Percentiles rank a stretch among this genome's conserved stretches.
phyloP scores from a whole-genome alignment of 2,329 filamentous ascomycete genomes.

The Bipolaris zeicola region DNA sequence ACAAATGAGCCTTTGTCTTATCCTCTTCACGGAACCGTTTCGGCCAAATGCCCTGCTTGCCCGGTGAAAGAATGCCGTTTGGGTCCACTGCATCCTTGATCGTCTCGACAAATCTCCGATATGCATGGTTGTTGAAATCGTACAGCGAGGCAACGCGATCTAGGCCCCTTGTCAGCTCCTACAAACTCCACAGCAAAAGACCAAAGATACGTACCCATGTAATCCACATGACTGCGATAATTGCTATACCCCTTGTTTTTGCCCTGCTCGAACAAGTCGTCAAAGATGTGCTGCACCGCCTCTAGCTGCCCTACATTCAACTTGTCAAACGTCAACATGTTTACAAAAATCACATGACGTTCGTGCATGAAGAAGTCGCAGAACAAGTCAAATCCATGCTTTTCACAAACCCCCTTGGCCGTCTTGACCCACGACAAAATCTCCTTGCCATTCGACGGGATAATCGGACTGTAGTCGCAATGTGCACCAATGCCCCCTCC shows the following conservation, averaged over 20 bases:
- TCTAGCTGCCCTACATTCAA: constrained; percentile 48
- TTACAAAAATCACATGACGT: constrained; percentile 54
- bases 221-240: constrained; percentile 38
- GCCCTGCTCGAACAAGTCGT: constrained; percentile 34
- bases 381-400: constrained; percentile 52
- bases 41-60: constrained; percentile 43
- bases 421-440: constrained; percentile 52
- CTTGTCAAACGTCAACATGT: constrained; percentile 58
- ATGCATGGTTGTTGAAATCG: constrained; percentile 42
- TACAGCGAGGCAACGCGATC: constrained; percentile 40
- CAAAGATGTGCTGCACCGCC: constrained; percentile 41
- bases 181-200: not conserved
- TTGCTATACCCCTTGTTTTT: constrained; percentile 41
- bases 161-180: not conserved
- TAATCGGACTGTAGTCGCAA: constrained; percentile 42
- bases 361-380: constrained; percentile 59
- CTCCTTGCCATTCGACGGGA: constrained; percentile 44
- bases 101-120: constrained; percentile 39
- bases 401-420: constrained; percentile 52
- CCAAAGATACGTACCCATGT: constrained; percentile 32
- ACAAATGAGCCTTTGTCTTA: constrained; percentile 32
- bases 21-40: constrained; percentile 31
- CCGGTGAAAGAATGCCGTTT: constrained; percentile 40
- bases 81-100: constrained; percentile 43
- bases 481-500: constrained; percentile 40